These are phyloP conservation scores for Tetraselmis striata DNA, from an alignment of 139 green algal species.

Conservation along the genomic window DNA sequence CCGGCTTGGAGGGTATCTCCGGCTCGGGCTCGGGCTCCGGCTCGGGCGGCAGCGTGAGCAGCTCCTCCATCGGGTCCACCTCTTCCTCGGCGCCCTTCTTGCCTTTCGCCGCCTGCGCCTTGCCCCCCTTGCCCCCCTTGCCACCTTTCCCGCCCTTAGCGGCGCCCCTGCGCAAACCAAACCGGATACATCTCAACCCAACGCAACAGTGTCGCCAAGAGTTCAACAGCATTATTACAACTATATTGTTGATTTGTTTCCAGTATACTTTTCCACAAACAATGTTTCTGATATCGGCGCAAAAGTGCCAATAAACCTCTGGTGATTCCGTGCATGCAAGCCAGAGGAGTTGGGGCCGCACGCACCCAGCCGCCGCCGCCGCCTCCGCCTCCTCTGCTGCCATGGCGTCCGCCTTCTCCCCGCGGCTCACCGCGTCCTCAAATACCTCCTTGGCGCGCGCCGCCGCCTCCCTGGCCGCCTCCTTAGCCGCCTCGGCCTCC, in stretches of 20 bases:
- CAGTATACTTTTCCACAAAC: too few species aligned
- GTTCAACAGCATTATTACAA: too few species aligned
- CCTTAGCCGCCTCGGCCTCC: slow-evolving; percentile 16
- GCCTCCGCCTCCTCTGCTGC: neutral
- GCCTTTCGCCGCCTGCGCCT: slow-evolving; percentile 26
- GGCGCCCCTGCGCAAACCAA: too few species aligned
- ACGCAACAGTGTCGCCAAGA: too few species aligned
- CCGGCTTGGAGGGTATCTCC: slow-evolving; percentile 3
- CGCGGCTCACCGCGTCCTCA: neutral
- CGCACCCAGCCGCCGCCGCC: neutral
- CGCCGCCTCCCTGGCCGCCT: slow-evolving; percentile 28
- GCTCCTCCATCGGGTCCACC: slow-evolving; percentile 6
- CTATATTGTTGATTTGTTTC: too few species aligned
- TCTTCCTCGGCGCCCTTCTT: slow-evolving; percentile 4
- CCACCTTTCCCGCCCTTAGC: neutral
- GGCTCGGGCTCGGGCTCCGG: neutral
- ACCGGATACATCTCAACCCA: too few species aligned
- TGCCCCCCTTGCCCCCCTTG: slow-evolving; percentile 8
- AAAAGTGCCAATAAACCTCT: too few species aligned
- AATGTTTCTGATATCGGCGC: too few species aligned
- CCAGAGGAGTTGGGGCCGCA: too few species aligned
- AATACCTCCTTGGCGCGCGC: neutral
- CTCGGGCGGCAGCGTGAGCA: slow-evolving; percentile 1
- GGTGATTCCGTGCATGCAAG: too few species aligned
- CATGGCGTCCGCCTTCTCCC: slow-evolving; percentile 2